Conservation (phyloP, 2,329 filamentous ascomycete species). For the Biscogniauxia marginata region DNA sequence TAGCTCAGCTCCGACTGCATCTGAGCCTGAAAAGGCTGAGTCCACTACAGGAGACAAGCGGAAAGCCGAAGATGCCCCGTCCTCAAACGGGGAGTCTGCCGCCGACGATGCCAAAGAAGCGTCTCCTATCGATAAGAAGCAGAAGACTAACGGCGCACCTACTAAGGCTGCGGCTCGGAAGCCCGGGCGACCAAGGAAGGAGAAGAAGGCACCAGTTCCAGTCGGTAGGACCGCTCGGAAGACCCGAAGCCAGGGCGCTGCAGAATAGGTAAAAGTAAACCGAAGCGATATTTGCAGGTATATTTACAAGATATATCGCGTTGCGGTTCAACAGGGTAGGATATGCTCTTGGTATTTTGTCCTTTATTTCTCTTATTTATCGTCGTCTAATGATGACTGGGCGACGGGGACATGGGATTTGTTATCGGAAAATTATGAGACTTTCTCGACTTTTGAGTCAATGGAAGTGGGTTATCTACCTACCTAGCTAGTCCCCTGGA, state of each 20-base stretch:
- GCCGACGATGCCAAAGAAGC: slow-evolving; percentile 12
- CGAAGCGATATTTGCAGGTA: neutral
- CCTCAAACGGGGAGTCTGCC: slow-evolving; percentile 14
- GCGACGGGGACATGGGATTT: neutral
- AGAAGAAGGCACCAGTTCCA: slow-evolving; percentile 30
- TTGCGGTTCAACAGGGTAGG: neutral
- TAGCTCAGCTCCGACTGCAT: slow-evolving; percentile 9
- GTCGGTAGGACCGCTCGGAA: slow-evolving; percentile 38
- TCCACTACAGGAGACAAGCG: slow-evolving; percentile 25
- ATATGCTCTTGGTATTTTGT: neutral
- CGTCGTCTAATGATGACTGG: slow-evolving; percentile 2
- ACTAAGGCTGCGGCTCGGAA: slow-evolving; percentile 30
- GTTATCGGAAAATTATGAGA: neutral
- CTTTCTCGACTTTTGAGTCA: neutral
- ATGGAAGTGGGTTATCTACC: neutral
- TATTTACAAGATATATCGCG: neutral
- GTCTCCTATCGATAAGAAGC: slow-evolving; percentile 40
- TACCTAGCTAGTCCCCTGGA: neutral
- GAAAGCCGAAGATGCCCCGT: slow-evolving; percentile 23
- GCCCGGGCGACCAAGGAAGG: slow-evolving; percentile 35
- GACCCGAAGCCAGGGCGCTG: slow-evolving; percentile 39
- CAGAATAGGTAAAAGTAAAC: slow-evolving; percentile 10
- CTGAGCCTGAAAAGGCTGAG: slow-evolving; percentile 24
- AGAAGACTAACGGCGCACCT: slow-evolving; percentile 36
- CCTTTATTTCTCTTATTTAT: slow-evolving; percentile 5